Percentiles rank a stretch among this genome's conserved stretches.
Evolutionary conservation across 2,329 filamentous ascomycete genomes (phyloP).

Genomic region (Talaromyces verruculosus): DNA sequence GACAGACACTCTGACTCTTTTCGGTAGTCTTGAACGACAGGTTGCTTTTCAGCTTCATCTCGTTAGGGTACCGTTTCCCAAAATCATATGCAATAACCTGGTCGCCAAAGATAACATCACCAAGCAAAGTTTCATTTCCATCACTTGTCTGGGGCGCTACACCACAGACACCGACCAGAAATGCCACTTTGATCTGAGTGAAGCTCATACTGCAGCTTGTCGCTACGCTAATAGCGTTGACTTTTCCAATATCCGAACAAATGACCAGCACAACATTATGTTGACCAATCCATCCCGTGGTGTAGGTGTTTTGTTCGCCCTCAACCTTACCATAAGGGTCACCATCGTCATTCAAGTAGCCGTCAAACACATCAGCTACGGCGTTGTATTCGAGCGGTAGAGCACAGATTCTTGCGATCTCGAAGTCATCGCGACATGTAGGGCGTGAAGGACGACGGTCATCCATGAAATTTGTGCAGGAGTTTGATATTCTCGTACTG

Average conservation of each 20-base stretch:
- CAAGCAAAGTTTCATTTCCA: constrained; percentile 3
- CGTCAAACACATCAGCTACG: not conserved
- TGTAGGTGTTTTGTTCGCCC: constrained; percentile 1
- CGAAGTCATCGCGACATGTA: not conserved
- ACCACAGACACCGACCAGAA: constrained; percentile 14
- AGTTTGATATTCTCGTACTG: too few species aligned
- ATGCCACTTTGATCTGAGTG: not conserved
- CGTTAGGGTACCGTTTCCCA: constrained; percentile 1
- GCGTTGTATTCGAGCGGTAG: constrained; percentile 5
- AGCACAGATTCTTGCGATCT: not conserved
- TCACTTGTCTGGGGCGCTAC: not conserved
- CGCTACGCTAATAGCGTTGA: not conserved
- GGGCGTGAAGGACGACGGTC: not conserved
- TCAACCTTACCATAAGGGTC: not conserved
- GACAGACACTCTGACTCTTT: not conserved
- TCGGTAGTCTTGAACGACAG: not conserved
- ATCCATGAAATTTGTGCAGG: not conserved
- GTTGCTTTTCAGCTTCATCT: not conserved
- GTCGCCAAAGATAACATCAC: constrained; percentile 12
- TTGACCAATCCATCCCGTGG: not conserved
- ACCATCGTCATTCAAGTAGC: not conserved
- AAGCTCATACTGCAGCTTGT: not conserved
- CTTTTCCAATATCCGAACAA: constrained; percentile 1
- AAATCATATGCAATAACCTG: constrained; percentile 8
- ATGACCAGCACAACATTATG: constrained; percentile 3